These are phyloP conservation scores for Mortierella antarctica DNA, from an alignment of 192 early-diverging fungal species.

Conservation along the genomic window DNA sequence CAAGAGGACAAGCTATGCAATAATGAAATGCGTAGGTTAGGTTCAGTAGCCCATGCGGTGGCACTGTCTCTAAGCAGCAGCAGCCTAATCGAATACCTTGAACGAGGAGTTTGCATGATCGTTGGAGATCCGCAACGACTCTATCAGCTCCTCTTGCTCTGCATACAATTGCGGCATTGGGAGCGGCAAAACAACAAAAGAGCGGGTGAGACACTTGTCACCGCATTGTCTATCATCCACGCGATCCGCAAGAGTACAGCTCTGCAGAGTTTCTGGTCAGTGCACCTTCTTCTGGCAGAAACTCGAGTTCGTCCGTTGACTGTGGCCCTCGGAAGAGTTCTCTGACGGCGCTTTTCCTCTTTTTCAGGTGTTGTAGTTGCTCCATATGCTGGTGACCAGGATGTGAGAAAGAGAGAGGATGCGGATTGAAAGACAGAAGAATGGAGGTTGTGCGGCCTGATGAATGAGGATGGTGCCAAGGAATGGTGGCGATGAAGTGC, in stretches of 20 bases:
- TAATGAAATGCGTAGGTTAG: background rate
- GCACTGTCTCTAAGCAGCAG: background rate
- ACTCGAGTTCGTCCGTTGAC: constrained; percentile 12
- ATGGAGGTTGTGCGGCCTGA: background rate
- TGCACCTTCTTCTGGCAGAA: constrained; percentile 37
- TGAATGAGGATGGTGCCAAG: background rate
- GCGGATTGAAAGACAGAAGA: background rate
- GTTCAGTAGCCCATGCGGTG: too few species aligned
- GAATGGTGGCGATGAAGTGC: background rate
- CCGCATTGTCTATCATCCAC: too few species aligned
- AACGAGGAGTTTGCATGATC: constrained; percentile 33
- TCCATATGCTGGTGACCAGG: constrained; percentile 6
- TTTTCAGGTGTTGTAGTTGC: constrained; percentile 18
- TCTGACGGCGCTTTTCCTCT: constrained; percentile 15
- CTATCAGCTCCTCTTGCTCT: constrained; percentile 48
- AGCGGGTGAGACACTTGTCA: too few species aligned
- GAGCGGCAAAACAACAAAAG: background rate
- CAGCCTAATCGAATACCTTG: constrained; percentile 17
- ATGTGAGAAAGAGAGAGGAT: background rate
- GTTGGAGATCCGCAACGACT: constrained; percentile 26
- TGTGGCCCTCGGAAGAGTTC: constrained; percentile 17
- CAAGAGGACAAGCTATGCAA: constrained; percentile 14
- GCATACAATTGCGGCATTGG: background rate
- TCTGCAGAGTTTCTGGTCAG: too few species aligned
- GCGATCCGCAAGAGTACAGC: too few species aligned